A percentile compares a stretch with the other conserved stretches of the same genome.
These are phyloP conservation scores for Schizochytrium sp. DNA, from an alignment of 108 stramenopile genomes.

Conservation along the genomic window DNA sequence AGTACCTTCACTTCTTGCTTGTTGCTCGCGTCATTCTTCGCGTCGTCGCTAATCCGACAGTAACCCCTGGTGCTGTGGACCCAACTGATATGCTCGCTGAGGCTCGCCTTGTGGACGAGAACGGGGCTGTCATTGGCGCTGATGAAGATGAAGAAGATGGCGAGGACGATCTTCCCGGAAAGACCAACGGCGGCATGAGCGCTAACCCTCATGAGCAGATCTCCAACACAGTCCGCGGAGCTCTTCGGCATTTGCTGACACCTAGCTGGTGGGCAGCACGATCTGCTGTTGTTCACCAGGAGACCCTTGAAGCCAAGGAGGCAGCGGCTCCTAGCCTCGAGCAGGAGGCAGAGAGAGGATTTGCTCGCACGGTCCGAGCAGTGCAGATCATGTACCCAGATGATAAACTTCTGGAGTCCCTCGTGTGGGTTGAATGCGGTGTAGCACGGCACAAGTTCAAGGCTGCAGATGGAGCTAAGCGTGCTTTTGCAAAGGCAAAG, in stretches of 20 bases:
- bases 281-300: constrained; percentile 27
- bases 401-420: constrained; percentile 45
- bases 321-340: constrained; percentile 33
- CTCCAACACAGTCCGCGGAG: background rate
- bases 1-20: background rate
- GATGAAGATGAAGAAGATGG: constrained; percentile 7
- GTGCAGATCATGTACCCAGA: constrained; percentile 17
- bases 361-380: constrained; percentile 1
- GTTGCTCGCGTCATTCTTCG: constrained; percentile 44
- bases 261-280: constrained; percentile 42
- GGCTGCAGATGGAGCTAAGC: constrained; percentile 20
- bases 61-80: constrained; percentile 49
- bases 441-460: constrained; percentile 72
- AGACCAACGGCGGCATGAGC: background rate
- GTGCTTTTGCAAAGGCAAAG: constrained; percentile 48
- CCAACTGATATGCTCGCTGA: constrained; percentile 52
- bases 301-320: constrained; percentile 48
- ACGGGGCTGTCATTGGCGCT: background rate
- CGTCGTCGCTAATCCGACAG: constrained; percentile 42
- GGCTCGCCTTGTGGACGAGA: constrained; percentile 33
- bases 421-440: constrained; percentile 76
- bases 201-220: constrained; percentile 30
- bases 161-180: background rate
- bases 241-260: constrained; percentile 13
- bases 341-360: constrained; percentile 47